Conservation (phyloP, 2,329 filamentous ascomycete genomes). For the Aspergillus sp. region DNA sequence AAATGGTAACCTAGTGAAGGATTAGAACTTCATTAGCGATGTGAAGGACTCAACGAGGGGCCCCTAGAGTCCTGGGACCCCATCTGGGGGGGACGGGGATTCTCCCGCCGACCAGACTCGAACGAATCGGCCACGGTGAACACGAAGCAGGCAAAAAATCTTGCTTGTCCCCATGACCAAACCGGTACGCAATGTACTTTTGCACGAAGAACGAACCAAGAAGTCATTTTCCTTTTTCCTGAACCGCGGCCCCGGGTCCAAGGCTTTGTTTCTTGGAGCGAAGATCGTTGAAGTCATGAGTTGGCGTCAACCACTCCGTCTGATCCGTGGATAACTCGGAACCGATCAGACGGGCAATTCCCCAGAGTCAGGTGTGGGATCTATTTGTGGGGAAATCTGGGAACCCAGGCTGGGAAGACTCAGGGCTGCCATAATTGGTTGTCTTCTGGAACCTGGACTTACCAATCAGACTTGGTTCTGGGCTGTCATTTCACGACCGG, state of each 20-base stretch:
- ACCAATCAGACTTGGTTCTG: too few species aligned
- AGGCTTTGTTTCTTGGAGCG: not conserved
- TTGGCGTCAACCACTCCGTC: not conserved
- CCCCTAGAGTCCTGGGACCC: too few species aligned
- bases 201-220: too few species aligned
- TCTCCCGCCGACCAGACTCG: not conserved
- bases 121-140: not conserved
- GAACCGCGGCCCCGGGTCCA: not conserved
- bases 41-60: too few species aligned
- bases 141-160: not conserved
- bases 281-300: not conserved
- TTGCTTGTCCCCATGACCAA: not conserved
- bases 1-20: not conserved
- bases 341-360: not conserved
- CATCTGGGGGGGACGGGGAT: too few species aligned
- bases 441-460: too few species aligned
- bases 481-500: too few species aligned
- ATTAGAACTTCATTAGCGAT: too few species aligned
- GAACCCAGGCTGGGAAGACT: not conserved
- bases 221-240: not conserved
- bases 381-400: not conserved
- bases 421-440: too few species aligned
- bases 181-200: not conserved
- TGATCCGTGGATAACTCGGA: constrained; percentile 3
- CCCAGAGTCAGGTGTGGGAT: not conserved